Evolutionary conservation across 257 asterid genomes (phyloP).

Genomic region (Nicotiana benthamiana): DNA sequence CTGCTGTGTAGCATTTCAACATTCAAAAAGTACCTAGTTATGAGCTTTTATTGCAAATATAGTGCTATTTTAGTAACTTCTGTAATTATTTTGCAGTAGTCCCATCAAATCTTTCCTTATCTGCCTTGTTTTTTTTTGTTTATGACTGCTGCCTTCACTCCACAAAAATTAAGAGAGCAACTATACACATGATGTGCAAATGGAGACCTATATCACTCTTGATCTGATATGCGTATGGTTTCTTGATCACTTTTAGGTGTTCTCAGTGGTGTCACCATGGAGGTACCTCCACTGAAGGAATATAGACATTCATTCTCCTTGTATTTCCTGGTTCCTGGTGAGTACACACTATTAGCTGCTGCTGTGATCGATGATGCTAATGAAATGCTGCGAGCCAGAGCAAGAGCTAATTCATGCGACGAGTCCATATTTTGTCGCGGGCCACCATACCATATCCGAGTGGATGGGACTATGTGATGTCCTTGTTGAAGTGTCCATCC

Average conservation of each 20-base stretch:
- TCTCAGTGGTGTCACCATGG: slow-evolving; percentile 59
- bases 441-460: slow-evolving; percentile 87
- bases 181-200: neutral
- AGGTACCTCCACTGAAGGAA: slow-evolving; percentile 87
- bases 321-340: slow-evolving; percentile 91
- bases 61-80: neutral
- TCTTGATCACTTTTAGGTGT: slow-evolving; percentile 46
- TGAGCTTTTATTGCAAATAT: neutral
- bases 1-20: neutral
- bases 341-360: slow-evolving; percentile 84
- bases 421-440: slow-evolving; percentile 96
- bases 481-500: neutral
- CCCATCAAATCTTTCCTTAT: neutral
- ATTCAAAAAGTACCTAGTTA: neutral
- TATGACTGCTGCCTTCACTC: neutral
- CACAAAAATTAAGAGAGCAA: neutral
- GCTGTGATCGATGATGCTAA: slow-evolving; percentile 87
- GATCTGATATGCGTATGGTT: slow-evolving; percentile 9
- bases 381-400: slow-evolving; percentile 89
- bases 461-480: slow-evolving; percentile 45
- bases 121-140: neutral
- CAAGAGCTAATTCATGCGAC: slow-evolving; percentile 51
- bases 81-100: neutral
- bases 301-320: slow-evolving; percentile 72
- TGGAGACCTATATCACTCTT: slow-evolving; percentile 2